Evolutionary conservation across 805 yeast species (phyloP).

Genomic region (Zygotorulaspora florentina): DNA sequence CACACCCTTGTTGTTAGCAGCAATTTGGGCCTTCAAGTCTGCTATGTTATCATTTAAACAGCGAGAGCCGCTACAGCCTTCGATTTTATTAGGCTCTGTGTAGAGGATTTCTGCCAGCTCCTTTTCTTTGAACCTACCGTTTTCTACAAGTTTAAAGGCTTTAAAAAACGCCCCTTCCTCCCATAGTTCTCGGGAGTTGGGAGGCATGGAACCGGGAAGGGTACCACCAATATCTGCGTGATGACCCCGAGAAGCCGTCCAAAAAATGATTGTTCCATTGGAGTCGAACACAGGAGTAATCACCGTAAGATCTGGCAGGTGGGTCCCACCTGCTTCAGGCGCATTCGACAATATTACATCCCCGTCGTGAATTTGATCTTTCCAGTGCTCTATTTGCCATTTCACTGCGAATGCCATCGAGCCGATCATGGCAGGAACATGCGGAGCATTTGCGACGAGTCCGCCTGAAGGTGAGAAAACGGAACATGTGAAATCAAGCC

Average conservation of each 20-base stretch:
- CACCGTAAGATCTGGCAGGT: constrained; percentile 85
- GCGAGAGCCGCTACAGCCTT: constrained; percentile 88
- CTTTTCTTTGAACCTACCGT: constrained; percentile 74
- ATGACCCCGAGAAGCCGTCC: constrained; percentile 91
- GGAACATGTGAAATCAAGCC: constrained; percentile 81
- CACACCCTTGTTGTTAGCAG: constrained; percentile 85
- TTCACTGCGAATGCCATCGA: constrained; percentile 78
- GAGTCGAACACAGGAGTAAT: constrained; percentile 78
- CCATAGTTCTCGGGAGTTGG: constrained; percentile 74
- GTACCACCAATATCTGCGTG: constrained; percentile 94
- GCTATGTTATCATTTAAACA: constrained; percentile 76
- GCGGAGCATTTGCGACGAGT: constrained; percentile 82
- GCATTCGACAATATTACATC: constrained; percentile 75
- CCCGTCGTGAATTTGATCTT: constrained; percentile 58
- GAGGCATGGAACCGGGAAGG: constrained; percentile 94
- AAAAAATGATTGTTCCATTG: constrained; percentile 57
- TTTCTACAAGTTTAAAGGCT: constrained; percentile 67
- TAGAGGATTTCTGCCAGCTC: constrained; percentile 59
- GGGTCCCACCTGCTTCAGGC: constrained; percentile 79
- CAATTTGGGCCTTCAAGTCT: constrained; percentile 78
- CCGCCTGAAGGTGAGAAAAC: constrained; percentile 69
- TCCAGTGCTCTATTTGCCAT: constrained; percentile 63
- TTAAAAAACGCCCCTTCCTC: constrained; percentile 89
- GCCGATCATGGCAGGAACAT: constrained; percentile 80
- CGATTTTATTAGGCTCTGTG: constrained; percentile 69